Evolutionary conservation across 225 moss, liverwort and hornwort genomes (phyloP).

Genomic region (Rhytidiadelphus loreus): DNA sequence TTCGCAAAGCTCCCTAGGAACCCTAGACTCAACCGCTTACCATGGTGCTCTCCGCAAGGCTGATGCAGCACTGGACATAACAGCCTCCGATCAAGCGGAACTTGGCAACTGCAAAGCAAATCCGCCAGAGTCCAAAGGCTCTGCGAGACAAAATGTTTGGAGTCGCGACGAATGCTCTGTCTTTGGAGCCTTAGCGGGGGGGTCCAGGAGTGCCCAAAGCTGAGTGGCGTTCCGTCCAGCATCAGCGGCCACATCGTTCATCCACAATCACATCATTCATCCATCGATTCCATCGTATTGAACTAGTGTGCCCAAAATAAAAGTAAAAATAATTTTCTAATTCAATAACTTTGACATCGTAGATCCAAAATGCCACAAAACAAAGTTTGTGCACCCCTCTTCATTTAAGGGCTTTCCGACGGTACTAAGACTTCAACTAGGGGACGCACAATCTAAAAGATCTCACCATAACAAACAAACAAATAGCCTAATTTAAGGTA

Average conservation of each 20-base stretch:
- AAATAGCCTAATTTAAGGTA: too few relatives aligned
- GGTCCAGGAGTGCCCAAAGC: not conserved
- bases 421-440: too few relatives aligned
- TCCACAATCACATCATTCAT: not conserved
- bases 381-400: too few relatives aligned
- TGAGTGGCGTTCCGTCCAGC: not conserved
- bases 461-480: too few relatives aligned
- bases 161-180: not conserved
- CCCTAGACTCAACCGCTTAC: not conserved
- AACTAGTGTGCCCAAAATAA: too few relatives aligned
- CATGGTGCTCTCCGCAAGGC: conserved; percentile 1
- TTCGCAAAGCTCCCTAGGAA: not conserved
- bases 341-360: too few relatives aligned
- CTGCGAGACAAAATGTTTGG: not conserved
- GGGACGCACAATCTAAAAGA: too few relatives aligned
- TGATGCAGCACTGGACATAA: not conserved
- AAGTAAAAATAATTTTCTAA: too few relatives aligned
- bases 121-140: not conserved
- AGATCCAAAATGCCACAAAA: too few relatives aligned
- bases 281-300: too few relatives aligned
- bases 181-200: too few relatives aligned
- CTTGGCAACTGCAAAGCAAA: not conserved
- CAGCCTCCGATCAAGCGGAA: not conserved
- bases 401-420: too few relatives aligned
- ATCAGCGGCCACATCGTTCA: not conserved